phyloP scores from a whole-genome alignment of 2,329 filamentous ascomycete species.

The Talaromyces verruculosus region DNA sequence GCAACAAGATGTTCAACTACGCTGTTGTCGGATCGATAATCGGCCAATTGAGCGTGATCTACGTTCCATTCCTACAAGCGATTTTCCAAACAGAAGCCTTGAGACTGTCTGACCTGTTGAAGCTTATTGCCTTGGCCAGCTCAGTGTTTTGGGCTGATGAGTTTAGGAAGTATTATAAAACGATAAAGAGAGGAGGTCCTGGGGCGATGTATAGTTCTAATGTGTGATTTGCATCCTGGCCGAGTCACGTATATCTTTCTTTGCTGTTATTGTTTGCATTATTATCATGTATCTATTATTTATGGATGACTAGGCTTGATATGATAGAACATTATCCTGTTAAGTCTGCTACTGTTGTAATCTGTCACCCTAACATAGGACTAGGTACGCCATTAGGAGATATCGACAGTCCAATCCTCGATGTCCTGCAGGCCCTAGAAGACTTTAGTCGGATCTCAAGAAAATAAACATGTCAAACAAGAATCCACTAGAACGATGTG shows the following conservation, averaged over 20 bases:
- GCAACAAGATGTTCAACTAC: slow-evolving; percentile 95
- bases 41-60: slow-evolving; percentile 88
- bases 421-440: background rate
- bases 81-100: slow-evolving; percentile 95
- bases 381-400: background rate
- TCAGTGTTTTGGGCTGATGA: slow-evolving; percentile 96
- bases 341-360: too few relatives aligned
- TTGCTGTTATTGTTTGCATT: background rate
- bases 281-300: slow-evolving; percentile 6
- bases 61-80: slow-evolving; percentile 87
- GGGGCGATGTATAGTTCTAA: slow-evolving; percentile 44
- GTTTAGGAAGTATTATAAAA: slow-evolving; percentile 67
- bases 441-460: background rate
- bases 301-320: background rate
- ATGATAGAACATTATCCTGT: background rate
- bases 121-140: slow-evolving; percentile 74
- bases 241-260: background rate
- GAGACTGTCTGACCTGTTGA: slow-evolving; percentile 68
- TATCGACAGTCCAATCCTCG: background rate
- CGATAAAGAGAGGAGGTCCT: slow-evolving; percentile 32
- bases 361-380: too few relatives aligned
- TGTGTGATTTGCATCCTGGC: slow-evolving; percentile 32
- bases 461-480: background rate
- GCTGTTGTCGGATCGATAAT: slow-evolving; percentile 81
- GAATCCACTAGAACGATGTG: background rate